Percentiles rank a stretch among this genome's conserved stretches.
Conservation (phyloP, 106 monocot genomes). For the Acorus calamus region DNA sequence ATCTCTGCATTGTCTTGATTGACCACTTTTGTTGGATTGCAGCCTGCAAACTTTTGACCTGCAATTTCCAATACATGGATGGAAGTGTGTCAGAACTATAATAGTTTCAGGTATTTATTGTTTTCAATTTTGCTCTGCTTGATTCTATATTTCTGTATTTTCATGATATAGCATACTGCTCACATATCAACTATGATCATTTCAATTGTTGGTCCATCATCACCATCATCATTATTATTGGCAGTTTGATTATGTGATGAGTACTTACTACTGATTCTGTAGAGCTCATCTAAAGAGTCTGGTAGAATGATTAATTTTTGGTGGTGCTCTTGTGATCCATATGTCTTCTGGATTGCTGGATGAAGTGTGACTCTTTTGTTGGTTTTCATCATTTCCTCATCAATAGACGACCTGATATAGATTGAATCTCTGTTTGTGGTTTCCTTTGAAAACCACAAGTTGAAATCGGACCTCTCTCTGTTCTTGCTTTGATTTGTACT, state of each 20-base stretch:
- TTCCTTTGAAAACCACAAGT: slow-evolving; percentile 1
- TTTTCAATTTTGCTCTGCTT: too few relatives aligned
- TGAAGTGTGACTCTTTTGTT: slow-evolving; percentile 45
- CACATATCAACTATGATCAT: background rate
- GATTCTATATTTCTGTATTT: too few relatives aligned
- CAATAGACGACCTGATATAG: background rate
- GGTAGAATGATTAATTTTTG: slow-evolving; percentile 50
- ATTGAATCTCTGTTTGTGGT: slow-evolving; percentile 2
- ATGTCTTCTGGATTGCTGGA: slow-evolving; percentile 5
- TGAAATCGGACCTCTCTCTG: background rate
- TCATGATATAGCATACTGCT: too few relatives aligned
- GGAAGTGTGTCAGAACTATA: too few relatives aligned
- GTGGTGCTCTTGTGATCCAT: slow-evolving; percentile 8
- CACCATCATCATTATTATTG: background rate
- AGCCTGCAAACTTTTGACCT: slow-evolving; percentile 34
- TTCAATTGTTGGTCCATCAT: background rate
- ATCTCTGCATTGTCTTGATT: slow-evolving; percentile 45
- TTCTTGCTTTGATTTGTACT: background rate
- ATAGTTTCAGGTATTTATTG: too few relatives aligned
- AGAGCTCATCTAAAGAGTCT: slow-evolving; percentile 44
- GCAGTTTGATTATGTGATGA: background rate
- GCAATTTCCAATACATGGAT: slow-evolving; percentile 1
- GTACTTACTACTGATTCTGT: slow-evolving; percentile 36
- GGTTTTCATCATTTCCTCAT: background rate
- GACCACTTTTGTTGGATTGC: slow-evolving; percentile 25